Base-by-base conservation (phyloP, 192 early-diverging fungal genomes). In the Backusella mclennaniae region DNA sequence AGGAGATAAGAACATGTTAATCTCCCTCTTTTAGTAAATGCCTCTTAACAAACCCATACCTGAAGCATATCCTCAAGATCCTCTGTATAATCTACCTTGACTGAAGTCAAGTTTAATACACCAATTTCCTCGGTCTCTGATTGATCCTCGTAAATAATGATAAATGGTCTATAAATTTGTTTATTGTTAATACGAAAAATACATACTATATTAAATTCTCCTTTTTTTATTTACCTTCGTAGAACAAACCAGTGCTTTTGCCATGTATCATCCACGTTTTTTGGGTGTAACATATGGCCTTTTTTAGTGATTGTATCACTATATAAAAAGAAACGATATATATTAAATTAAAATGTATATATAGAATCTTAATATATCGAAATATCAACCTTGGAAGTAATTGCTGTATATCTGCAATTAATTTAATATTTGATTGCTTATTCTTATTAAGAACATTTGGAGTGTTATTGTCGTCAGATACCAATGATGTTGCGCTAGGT, bases 211-310 rank as follows among this genome's bases (percentile, higher is more conserved):
- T 53, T 19, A 53, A 53, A 23, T 59, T 59, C 23, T 59, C 35
- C 17, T 26, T 15, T 35, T 46, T 66, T 33, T 33, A 31, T 31
- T 31, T 84, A 86, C 78, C 90, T 84, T 75, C 91, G 82, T 71
- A 94, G 84, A 41, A 96, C 93, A 84, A 93, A 89, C 92, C 93
- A 96, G 6, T 90, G 85, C 39, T 90, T 88, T 1, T 85, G 81
- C 95, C 96, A 97, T 11, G 71, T 70, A 44, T 92, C 89, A 67
- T 86, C 85, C 21, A 84, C 85, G 72, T 83, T 79, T 67, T 88
- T 85, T 7, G 87, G 85, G 66, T 84, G 82, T 49, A 79, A 70
- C 3, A 88, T 59, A 70, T 87, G 85, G 2, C 89, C 89, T 42
- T 80, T 84, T 76, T 87, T 90, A 8, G 86, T 86, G 15, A 87